Conservation (phyloP, 2,329 filamentous ascomycete species). For the Thielaviopsis ethacetica region DNA sequence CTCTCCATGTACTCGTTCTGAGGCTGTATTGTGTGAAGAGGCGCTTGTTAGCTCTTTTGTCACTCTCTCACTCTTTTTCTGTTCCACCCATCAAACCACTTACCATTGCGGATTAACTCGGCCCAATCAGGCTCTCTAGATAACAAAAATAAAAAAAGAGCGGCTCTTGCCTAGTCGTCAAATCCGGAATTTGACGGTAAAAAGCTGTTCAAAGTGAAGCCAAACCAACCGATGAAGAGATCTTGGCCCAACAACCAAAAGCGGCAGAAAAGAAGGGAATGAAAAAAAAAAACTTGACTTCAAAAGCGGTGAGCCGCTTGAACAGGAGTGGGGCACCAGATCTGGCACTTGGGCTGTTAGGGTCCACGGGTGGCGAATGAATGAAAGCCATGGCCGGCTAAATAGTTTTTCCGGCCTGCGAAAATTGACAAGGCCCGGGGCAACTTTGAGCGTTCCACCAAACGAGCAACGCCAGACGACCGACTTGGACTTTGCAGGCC, state of each 20-base stretch:
- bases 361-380: not conserved
- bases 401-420: constrained; percentile 9
- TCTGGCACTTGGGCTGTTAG: not conserved
- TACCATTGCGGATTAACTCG: constrained; percentile 6
- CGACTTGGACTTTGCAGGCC: not conserved
- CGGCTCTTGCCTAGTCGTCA: constrained; percentile 5
- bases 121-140: not conserved
- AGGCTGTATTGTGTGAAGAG: constrained; percentile 33
- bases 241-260: not conserved
- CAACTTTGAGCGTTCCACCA: too few relatives aligned
- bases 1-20: constrained; percentile 56
- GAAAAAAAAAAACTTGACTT: constrained; percentile 11
- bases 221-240: not conserved
- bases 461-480: too few relatives aligned
- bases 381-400: not conserved
- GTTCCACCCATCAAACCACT: not conserved
- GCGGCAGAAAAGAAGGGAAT: constrained; percentile 12
- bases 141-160: not conserved
- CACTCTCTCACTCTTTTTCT: not conserved
- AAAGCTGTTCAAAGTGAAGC: too few relatives aligned
- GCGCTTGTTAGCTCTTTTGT: not conserved
- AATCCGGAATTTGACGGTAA: not conserved
- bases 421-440: constrained; percentile 1
- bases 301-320: constrained; percentile 8
- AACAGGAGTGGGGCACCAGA: constrained; percentile 6